Evolutionary conservation across 352 stramenopile species (phyloP), one percentile per base, ranked within the genome.

Genomic region (Phytopythium delawarense): DNA sequence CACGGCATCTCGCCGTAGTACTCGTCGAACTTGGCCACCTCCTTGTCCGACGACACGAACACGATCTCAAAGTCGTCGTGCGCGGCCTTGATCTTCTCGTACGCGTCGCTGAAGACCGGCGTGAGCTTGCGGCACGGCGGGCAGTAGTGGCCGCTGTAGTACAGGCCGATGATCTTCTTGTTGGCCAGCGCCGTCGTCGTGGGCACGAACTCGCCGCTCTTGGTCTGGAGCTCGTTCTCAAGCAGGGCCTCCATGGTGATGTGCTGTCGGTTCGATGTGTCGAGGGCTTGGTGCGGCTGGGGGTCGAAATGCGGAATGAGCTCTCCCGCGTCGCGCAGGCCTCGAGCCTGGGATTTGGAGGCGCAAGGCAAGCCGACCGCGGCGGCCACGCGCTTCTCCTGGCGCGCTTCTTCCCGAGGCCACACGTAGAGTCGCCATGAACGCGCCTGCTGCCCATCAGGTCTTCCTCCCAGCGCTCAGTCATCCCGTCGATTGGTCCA

Each of bases 1-100:
- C 94, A 99, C 54, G 94, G 91, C 96, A 99, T 98, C 57, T 90
- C 82, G 20, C 71, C 69, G 70, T 94, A 98, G 74, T 98, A 98
- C 61, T 95, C 73, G 23, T 88, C 79, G 62, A 96, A 98, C 66
- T 92, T 89, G 53, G 79, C 73, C 59, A 92, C 75, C 62, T 96
- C 84, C 64, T 89, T 89, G 89, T 99, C 96, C 13, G 89, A 96
- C 37, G 91, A 98, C 59, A 98, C 91, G 72, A 98, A 98, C 34
- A 98, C 80, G 73, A 99, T 87, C 73, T 98, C 90, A 51, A 96
- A 89, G 64, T 97, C 81, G 59, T 91, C 88, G 64, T 59, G 71
- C 51, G 75, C 66, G 30, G 78, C 71, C 67, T 93, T 81, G 45
- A 97, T 88, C 51, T 88, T 74, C 20, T 75, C 71, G 68, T 92